Evolutionary conservation across 2,329 filamentous ascomycete genomes (phyloP).

Genomic region (Nectriaceae sp.): DNA sequence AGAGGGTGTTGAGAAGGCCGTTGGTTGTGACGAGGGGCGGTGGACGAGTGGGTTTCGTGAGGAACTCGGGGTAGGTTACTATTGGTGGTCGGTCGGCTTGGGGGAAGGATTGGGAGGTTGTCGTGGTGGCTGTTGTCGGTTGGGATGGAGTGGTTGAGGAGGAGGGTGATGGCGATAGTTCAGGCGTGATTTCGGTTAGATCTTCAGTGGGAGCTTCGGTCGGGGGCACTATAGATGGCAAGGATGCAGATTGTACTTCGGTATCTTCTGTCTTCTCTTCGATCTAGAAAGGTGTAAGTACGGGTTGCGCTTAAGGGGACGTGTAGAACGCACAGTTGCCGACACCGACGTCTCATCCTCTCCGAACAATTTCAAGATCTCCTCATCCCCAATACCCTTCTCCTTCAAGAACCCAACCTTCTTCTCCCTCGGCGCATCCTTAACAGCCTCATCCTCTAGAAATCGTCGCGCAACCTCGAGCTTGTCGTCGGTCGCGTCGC

Average conservation of each 20-base stretch:
- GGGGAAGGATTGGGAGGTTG: conserved; percentile 21
- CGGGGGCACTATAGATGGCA: conserved; percentile 5
- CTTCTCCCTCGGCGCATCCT: conserved; percentile 66
- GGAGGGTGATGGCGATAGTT: too few relatives aligned
- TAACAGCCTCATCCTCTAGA: conserved; percentile 73
- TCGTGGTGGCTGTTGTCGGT: conserved; percentile 25
- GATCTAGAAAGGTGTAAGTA: not conserved
- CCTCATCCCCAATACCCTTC: conserved; percentile 69
- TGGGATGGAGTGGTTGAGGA: conserved; percentile 14
- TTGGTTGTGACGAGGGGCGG: conserved; percentile 64
- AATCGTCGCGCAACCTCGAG: conserved; percentile 73
- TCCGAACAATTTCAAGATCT: conserved; percentile 68
- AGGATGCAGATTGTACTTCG: conserved; percentile 1
- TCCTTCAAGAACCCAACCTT: conserved; percentile 76
- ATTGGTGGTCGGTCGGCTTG: conserved; percentile 56
- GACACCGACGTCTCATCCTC: conserved; percentile 20
- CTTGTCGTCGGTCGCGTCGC: conserved; percentile 24
- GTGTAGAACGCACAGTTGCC: conserved; percentile 16
- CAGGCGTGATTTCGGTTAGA: not conserved
- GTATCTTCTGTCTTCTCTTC: not conserved
- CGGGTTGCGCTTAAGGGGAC: not conserved
- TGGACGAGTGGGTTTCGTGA: conserved; percentile 56
- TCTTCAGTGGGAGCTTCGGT: not conserved
- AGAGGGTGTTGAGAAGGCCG: conserved; percentile 60
- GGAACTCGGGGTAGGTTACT: conserved; percentile 71